phyloP scores from a whole-genome alignment of 23 red algal species.

The Agarophyton chilense region DNA sequence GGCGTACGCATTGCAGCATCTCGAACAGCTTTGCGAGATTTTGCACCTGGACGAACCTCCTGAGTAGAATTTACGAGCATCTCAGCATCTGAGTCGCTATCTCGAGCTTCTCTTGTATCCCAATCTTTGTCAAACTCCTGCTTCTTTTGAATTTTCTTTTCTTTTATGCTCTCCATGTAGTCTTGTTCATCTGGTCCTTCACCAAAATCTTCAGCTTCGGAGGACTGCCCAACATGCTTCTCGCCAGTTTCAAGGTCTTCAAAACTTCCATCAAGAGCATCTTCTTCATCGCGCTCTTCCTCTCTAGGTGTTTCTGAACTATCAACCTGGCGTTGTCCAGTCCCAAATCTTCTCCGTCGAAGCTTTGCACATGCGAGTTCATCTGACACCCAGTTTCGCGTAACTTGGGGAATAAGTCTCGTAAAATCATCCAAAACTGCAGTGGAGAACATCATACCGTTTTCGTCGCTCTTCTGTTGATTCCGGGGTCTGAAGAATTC shows the following conservation, averaged over 20 bases:
- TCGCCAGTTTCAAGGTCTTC: slow-evolving; percentile 80
- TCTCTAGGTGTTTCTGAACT: not conserved
- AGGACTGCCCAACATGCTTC: not conserved
- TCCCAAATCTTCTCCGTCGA: slow-evolving; percentile 53
- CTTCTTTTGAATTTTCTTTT: slow-evolving; percentile 52
- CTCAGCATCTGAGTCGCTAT: slow-evolving; percentile 17
- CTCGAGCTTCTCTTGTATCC: slow-evolving; percentile 38
- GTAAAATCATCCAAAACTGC: slow-evolving; percentile 60
- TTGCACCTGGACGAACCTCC: slow-evolving; percentile 15
- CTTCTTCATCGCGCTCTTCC: not conserved
- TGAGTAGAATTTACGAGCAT: not conserved
- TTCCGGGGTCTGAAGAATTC: slow-evolving; percentile 62
- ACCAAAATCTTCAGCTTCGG: not conserved
- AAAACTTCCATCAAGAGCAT: slow-evolving; percentile 68
- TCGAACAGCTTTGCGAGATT: slow-evolving; percentile 41
- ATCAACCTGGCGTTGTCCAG: slow-evolving; percentile 33
- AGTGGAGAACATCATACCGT: slow-evolving; percentile 28
- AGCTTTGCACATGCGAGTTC: slow-evolving; percentile 36
- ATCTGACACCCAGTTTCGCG: slow-evolving; percentile 63
- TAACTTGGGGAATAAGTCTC: slow-evolving; percentile 38
- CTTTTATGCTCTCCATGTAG: slow-evolving; percentile 17
- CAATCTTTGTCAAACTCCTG: slow-evolving; percentile 64
- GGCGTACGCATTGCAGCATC: slow-evolving; percentile 8
- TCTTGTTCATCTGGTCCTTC: slow-evolving; percentile 4
- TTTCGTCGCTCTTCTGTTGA: not conserved